Percentiles rank a stretch among this genome's conserved stretches.
Conservation (phyloP, 139 green algal species). For the Chlamydomonas incerta region DNA sequence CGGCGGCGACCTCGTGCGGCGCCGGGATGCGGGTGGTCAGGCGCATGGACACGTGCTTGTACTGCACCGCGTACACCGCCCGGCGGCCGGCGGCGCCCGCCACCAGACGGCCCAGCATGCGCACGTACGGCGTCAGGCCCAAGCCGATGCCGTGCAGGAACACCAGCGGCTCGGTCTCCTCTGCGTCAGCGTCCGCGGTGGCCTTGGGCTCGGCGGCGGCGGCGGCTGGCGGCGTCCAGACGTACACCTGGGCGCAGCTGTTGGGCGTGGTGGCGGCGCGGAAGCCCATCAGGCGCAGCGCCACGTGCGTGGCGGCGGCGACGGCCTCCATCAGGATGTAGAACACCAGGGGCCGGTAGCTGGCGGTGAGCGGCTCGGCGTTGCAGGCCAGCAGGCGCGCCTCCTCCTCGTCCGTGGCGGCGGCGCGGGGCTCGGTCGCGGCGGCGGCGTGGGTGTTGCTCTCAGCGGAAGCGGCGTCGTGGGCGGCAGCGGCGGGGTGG, state of each 20-base stretch:
- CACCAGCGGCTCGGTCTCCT: conserved; percentile 50
- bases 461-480: neutral
- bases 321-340: conserved; percentile 59
- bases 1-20: conserved; percentile 50
- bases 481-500: neutral
- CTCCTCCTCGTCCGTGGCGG: neutral
- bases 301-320: conserved; percentile 25
- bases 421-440: neutral
- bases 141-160: conserved; percentile 71
- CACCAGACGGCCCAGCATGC: conserved; percentile 49
- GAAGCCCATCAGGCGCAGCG: conserved; percentile 23
- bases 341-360: conserved; percentile 63
- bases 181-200: neutral
- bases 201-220: neutral
- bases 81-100: neutral
- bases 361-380: conserved; percentile 42
- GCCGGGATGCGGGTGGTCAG: conserved; percentile 56
- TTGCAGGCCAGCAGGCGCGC: conserved; percentile 6
- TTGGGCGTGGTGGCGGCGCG: neutral
- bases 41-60: conserved; percentile 67
- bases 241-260: neutral
- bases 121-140: conserved; percentile 65
- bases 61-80: conserved; percentile 62
- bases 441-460: neutral
- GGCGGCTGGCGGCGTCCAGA: neutral